Evolutionary conservation across 1,284 basidiomycete species (phyloP).

Genomic region (Sphaerobolus stellatus): DNA sequence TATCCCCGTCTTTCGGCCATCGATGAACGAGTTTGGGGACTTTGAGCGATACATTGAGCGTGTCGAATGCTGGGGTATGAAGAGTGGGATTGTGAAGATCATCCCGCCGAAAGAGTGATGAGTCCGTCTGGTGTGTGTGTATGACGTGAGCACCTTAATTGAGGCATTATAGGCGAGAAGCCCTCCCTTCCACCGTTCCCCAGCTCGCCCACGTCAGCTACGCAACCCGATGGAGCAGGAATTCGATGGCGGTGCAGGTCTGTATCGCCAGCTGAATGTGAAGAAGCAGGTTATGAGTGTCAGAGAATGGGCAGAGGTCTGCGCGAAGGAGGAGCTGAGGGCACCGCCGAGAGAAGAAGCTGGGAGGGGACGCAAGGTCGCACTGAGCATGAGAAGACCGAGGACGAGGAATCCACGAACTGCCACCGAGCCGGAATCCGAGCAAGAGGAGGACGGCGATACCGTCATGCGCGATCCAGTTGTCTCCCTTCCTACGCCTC

Average conservation of each 20-base stretch:
- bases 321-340: conserved; percentile 48
- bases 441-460: too few species aligned
- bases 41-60: conserved; percentile 86
- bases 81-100: conserved; percentile 90
- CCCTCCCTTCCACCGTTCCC: conserved; percentile 66
- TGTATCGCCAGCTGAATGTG: conserved; percentile 90
- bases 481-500: conserved; percentile 10
- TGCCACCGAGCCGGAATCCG: too few species aligned
- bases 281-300: conserved; percentile 80
- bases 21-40: conserved; percentile 84
- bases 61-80: conserved; percentile 84
- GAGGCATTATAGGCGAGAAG: conserved; percentile 18
- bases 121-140: conserved; percentile 31
- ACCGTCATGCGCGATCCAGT: conserved; percentile 6
- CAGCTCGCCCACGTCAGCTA: conserved; percentile 75
- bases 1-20: conserved; percentile 91
- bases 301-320: conserved; percentile 86
- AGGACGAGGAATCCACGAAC: too few species aligned
- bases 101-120: conserved; percentile 93
- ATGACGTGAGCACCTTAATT: too few species aligned
- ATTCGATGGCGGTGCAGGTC: conserved; percentile 81
- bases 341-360: conserved; percentile 16
- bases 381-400: too few species aligned
- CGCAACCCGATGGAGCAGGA: conserved; percentile 89
- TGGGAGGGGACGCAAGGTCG: conserved; percentile 20